Evolutionary conservation across 441 rosid species (phyloP), one percentile per base, ranked within the genome.

Genomic region (Gossypium lobatum): DNA sequence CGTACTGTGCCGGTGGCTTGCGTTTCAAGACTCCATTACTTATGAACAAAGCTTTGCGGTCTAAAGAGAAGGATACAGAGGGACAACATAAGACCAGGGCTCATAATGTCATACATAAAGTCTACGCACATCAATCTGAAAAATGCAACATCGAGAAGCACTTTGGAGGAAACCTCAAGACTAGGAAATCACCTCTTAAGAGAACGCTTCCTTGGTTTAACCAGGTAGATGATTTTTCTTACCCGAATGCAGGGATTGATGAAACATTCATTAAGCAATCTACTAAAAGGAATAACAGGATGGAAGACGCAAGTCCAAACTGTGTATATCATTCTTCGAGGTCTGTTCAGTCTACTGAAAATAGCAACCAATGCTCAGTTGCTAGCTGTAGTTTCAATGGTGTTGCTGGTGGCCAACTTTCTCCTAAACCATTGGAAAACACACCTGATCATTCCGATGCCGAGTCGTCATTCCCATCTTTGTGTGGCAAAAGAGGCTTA

Each of bases 301-400:
- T 58, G 61, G 76, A 50, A n/a, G 70, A 34, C 53, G 45, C 70
- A 59, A 60, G 74, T 54, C 54, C 66, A 16, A 34, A 62, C 10
- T 2, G 25, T 71, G 55, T 53, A 4, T 53, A 52, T 63, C 50
- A 54, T 71, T 80, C 76, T 75, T 69, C 74, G 7, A 75, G 66
- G n/a, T 73, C 71, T 28, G 37, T 20, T 67, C 65, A 21, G 71
- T 71, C 63, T 48, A 50, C 74, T 64, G 76, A 78, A 66, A 78
- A 75, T 34, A 75, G 76, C 54, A 69, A 77, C 62, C 77, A 31
- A 74, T 79, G 77, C 75, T 76, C 79, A 3, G 77, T 79, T 73
- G 82, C 75, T 63, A 76, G 82, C 25, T 76, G 82, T 57, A 75
- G 79, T 72, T 60, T 45, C 62, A 72, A 67, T 9, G 67, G 71